A percentile compares a stretch with the other conserved stretches of the same genome.
These are phyloP conservation scores for Lactarius pseudohatsudake DNA, from an alignment of 768 basidiomycete genomes.

Conservation along the genomic window DNA sequence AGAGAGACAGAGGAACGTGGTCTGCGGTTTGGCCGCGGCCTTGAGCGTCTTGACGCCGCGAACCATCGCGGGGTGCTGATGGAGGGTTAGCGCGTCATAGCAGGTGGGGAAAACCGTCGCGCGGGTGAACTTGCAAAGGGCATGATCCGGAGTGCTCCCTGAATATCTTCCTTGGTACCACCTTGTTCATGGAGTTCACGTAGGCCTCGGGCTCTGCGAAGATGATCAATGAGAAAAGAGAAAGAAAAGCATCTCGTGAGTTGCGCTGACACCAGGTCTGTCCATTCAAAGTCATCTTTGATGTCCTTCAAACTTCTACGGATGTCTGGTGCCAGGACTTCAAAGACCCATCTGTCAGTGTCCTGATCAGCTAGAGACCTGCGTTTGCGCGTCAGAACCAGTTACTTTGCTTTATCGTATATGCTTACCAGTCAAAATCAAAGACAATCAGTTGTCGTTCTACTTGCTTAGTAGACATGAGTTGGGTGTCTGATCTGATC, in stretches of 20 bases:
- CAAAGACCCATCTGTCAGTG: slow-evolving; percentile 90
- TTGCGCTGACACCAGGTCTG: slow-evolving; percentile 81
- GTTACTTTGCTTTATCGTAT: background rate
- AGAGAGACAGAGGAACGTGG: slow-evolving; percentile 87
- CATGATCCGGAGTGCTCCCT: slow-evolving; percentile 71
- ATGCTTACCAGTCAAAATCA: slow-evolving; percentile 90
- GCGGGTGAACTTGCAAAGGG: slow-evolving; percentile 68
- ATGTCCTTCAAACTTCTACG: slow-evolving; percentile 76
- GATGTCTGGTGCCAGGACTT: slow-evolving; percentile 82
- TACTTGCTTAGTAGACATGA: slow-evolving; percentile 33
- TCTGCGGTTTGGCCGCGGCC: slow-evolving; percentile 54
- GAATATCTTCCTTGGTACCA: slow-evolving; percentile 70
- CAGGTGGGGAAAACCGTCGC: background rate
- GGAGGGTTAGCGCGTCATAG: background rate
- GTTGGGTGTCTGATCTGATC: background rate
- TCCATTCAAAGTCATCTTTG: slow-evolving; percentile 75
- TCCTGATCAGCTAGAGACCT: slow-evolving; percentile 96
- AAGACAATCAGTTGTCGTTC: slow-evolving; percentile 80
- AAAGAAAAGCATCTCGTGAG: slow-evolving; percentile 11
- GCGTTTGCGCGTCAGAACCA: slow-evolving; percentile 2
- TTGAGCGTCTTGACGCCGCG: slow-evolving; percentile 84
- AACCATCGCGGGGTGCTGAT: slow-evolving; percentile 94
- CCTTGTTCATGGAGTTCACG: slow-evolving; percentile 69
- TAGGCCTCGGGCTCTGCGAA: slow-evolving; percentile 61
- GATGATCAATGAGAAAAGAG: slow-evolving; percentile 6